A percentile compares a stretch with the other conserved stretches of the same genome.
Conservation (phyloP, 176 grass and related monocot species). For the Triticum aestivum region DNA sequence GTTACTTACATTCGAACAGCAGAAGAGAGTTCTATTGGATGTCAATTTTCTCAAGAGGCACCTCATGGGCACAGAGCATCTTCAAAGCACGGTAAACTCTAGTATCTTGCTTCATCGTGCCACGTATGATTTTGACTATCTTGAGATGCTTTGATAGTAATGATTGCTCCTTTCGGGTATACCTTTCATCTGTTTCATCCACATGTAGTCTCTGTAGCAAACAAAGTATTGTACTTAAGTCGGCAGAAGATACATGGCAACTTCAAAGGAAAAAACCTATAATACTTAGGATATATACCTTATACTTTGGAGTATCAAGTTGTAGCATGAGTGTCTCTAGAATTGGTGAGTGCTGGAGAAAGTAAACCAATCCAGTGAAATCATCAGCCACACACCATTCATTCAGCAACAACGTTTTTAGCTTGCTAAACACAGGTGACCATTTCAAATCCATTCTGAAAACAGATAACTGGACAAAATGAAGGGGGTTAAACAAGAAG, state of each 20-base stretch:
- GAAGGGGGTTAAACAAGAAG: neutral
- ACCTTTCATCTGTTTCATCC: neutral
- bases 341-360: neutral
- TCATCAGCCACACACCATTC: neutral
- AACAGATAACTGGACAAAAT: neutral
- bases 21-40: neutral
- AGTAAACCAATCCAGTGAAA: neutral
- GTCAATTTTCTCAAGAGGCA: neutral
- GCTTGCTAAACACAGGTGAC: neutral
- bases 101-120: neutral
- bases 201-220: neutral
- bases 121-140: neutral
- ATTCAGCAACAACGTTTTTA: neutral
- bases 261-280: neutral
- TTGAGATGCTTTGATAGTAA: neutral
- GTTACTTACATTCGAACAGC: neutral
- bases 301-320: neutral
- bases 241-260: neutral
- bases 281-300: neutral
- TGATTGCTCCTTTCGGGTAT: neutral
- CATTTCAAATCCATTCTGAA: neutral
- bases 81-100: neutral
- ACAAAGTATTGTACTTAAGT: neutral
- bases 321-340: neutral
- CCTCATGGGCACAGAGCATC: neutral